A percentile compares a stretch with the other conserved stretches of the same genome.
These are phyloP conservation scores for Oidium heveae DNA, from an alignment of 2,329 filamentous ascomycete genomes.

Conservation along the genomic window DNA sequence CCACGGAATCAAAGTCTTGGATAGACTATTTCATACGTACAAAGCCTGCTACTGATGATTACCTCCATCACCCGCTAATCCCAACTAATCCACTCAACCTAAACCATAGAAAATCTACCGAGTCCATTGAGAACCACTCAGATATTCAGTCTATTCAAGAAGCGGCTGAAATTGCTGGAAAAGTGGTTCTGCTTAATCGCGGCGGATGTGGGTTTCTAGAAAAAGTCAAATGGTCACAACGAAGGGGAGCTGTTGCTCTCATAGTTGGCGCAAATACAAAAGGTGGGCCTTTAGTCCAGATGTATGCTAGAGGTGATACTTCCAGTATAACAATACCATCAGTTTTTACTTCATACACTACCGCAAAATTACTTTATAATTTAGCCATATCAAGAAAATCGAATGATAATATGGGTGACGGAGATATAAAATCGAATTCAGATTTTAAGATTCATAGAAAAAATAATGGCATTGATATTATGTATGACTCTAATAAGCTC, in stretches of 20 bases:
- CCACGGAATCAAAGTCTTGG: conserved; percentile 6
- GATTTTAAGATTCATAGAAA: conserved; percentile 19
- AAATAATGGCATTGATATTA: conserved; percentile 4
- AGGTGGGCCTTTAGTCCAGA: conserved; percentile 74
- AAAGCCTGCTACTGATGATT: conserved; percentile 40
- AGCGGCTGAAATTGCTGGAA: conserved; percentile 75
- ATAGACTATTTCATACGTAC: conserved; percentile 4
- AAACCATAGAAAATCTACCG: conserved; percentile 6
- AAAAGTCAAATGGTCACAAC: conserved; percentile 92
- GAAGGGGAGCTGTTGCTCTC: conserved; percentile 64
- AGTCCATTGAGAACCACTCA: conserved; percentile 29
- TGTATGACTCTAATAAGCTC: conserved; percentile 5
- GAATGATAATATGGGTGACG: conserved; percentile 33
- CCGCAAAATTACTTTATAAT: conserved; percentile 74
- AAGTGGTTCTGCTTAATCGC: conserved; percentile 72
- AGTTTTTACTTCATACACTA: conserved; percentile 84
- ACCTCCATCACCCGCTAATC: conserved; percentile 34
- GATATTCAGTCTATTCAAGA: conserved; percentile 86
- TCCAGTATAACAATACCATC: conserved; percentile 87
- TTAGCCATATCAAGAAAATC: conserved; percentile 49
- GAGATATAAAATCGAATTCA: conserved; percentile 29
- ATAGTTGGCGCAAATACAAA: conserved; percentile 87
- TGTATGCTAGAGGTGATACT: conserved; percentile 94
- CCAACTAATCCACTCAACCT: conserved; percentile 16
- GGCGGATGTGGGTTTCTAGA: conserved; percentile 92